A percentile compares a stretch with the other conserved stretches of the same genome.
These are phyloP conservation scores for Mariannaea sp. DNA, from an alignment of 2,329 filamentous ascomycete genomes.

Conservation along the genomic window DNA sequence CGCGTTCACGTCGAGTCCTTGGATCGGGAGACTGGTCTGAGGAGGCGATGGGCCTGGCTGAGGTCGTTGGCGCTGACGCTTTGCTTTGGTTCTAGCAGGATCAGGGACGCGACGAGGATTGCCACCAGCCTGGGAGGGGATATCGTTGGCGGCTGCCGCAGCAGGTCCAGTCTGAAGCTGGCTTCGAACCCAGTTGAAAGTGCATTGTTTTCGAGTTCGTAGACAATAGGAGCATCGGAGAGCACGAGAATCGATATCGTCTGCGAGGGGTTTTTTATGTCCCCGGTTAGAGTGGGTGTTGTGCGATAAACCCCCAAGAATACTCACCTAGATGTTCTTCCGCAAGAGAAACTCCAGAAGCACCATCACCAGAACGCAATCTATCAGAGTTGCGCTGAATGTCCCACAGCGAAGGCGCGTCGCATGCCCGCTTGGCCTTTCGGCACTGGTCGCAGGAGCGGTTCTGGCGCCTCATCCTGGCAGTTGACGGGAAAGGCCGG, in stretches of 20 bases:
- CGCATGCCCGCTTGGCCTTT: slow-evolving; percentile 39
- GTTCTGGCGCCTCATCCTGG: slow-evolving; percentile 37
- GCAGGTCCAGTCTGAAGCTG: slow-evolving; percentile 36
- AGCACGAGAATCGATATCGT: slow-evolving; percentile 37
- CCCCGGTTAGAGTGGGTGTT: slow-evolving; percentile 34
- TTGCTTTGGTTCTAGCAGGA: slow-evolving; percentile 35
- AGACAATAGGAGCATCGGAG: slow-evolving; percentile 38
- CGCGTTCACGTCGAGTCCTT: slow-evolving; percentile 35
- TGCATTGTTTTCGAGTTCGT: slow-evolving; percentile 38
- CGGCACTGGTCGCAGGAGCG: slow-evolving; percentile 39
- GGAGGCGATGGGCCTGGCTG: slow-evolving; percentile 32
- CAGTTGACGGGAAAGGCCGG: slow-evolving; percentile 12
- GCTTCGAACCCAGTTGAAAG: slow-evolving; percentile 37
- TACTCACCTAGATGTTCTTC: slow-evolving; percentile 38
- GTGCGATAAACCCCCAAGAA: slow-evolving; percentile 17
- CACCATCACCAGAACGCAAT: slow-evolving; percentile 30
- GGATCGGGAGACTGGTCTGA: slow-evolving; percentile 32
- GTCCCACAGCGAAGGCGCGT: slow-evolving; percentile 38
- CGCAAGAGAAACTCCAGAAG: slow-evolving; percentile 31
- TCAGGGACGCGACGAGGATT: slow-evolving; percentile 33
- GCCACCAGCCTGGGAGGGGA: slow-evolving; percentile 24
- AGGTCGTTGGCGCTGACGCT: slow-evolving; percentile 35
- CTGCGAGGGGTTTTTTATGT: slow-evolving; percentile 30
- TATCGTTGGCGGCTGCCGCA: slow-evolving; percentile 25
- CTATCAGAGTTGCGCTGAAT: slow-evolving; percentile 38